phyloP scores from a whole-genome alignment of 345 rosid genomes.

The Cardiospermum halicacabum region DNA sequence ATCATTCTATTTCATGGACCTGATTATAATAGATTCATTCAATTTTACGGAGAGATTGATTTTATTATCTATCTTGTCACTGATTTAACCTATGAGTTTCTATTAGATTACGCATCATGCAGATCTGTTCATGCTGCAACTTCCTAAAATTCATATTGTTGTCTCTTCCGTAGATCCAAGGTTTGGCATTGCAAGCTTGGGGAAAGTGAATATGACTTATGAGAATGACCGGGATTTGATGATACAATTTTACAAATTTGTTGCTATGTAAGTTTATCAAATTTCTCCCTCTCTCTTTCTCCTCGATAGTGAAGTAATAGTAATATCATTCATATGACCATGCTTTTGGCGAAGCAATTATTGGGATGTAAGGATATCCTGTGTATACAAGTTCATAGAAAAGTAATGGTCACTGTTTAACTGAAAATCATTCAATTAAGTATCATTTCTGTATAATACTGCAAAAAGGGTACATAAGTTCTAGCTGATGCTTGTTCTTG shows the following conservation, averaged over 20 bases:
- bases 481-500: neutral
- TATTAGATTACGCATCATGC: neutral
- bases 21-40: neutral
- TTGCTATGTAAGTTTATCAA: slow-evolving; percentile 50
- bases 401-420: neutral
- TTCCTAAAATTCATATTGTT: neutral
- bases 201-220: slow-evolving; percentile 58
- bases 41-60: neutral
- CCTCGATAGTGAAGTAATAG: neutral
- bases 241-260: slow-evolving; percentile 65
- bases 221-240: slow-evolving; percentile 78
- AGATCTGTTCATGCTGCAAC: neutral
- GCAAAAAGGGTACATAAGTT: neutral
- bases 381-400: neutral
- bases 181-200: slow-evolving; percentile 73
- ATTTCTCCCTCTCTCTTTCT: neutral
- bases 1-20: slow-evolving; percentile 5
- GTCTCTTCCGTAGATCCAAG: slow-evolving; percentile 52
- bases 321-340: neutral
- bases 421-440: neutral
- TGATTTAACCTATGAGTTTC: neutral
- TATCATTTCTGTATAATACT: neutral
- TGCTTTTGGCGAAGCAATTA: neutral
- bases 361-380: neutral
- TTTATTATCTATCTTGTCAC: neutral